Evolutionary conservation across 768 basidiomycete species (phyloP), one percentile per base, ranked within the genome.

Genomic region (Phylloporus rhodoxanthus): DNA sequence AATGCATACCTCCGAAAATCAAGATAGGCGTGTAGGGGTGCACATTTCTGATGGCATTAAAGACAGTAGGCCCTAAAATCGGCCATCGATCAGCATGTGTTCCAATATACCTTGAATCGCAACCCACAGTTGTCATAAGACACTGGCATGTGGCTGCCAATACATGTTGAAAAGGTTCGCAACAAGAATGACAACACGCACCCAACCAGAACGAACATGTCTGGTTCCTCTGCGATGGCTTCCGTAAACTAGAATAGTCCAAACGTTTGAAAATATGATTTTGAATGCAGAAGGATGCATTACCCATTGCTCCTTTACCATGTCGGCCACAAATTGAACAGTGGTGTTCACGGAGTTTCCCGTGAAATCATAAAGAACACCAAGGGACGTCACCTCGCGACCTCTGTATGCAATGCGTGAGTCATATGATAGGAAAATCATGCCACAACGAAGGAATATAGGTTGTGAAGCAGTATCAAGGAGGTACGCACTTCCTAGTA

Each of bases 241-340:
- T 87, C 81, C 1, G 68, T 56, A 64, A 94, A 94, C 91, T 87
- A 51, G 30, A 3, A 45, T 47, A 51, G 33, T 11, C 13, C 45
- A 30, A 26, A 43, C 21, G 37, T 53, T 30, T 2, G 40, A 33
- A 33, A 11, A 20, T 5, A 7, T 9, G 1, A 10, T 30, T 8
- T 6, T 2, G 10, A 25, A 11, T 5, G 26, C 2, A 33, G 5
- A n/a, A 20, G 2, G 20, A 45, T n/a, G 20, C 4, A 56, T 73
- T 50, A 82, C 84, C 87, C 91, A 95, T 4, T 67, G 30, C 61
- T 92, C 90, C 51, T 85, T 81, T 36, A 91, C 82, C 84, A 94
- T 85, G 36, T 81, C 72, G 11, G 68, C 75, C 3, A 89, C 85
- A 32, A 69, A 70, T 57, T 91, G 90, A 14, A 93, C 85, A 1